phyloP scores from a whole-genome alignment of 1,284 basidiomycete species.

The Leccinum pachyderme region DNA sequence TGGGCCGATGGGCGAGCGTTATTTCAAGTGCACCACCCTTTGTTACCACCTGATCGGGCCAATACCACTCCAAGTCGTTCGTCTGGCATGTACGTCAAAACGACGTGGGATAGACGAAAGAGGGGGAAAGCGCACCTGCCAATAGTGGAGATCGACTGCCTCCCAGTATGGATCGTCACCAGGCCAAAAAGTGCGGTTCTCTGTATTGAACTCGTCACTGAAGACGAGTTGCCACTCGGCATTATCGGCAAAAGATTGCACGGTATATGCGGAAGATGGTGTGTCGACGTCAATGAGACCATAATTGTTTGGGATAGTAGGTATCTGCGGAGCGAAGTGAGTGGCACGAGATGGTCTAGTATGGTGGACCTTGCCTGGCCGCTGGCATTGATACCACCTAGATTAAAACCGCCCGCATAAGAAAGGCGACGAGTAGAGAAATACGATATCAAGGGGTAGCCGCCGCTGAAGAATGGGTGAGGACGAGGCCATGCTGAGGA shows the following conservation, averaged over 20 bases:
- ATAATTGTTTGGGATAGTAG: slow-evolving; percentile 46
- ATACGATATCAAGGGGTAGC: slow-evolving; percentile 77
- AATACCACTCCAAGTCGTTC: slow-evolving; percentile 69
- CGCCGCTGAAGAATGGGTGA: slow-evolving; percentile 49
- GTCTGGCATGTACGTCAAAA: slow-evolving; percentile 20
- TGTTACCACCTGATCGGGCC: slow-evolving; percentile 81
- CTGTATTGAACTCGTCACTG: slow-evolving; percentile 87
- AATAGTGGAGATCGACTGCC: slow-evolving; percentile 42
- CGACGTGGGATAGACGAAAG: neutral
- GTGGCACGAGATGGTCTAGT: neutral
- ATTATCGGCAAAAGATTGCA: slow-evolving; percentile 45
- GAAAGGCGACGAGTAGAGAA: slow-evolving; percentile 52
- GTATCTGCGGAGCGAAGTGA: slow-evolving; percentile 21
- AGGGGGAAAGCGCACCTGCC: slow-evolving; percentile 27
- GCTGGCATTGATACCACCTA: slow-evolving; percentile 78
- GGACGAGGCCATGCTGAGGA: neutral
- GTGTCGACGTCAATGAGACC: slow-evolving; percentile 63
- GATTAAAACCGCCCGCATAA: slow-evolving; percentile 66
- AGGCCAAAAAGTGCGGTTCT: slow-evolving; percentile 79
- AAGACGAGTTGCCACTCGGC: slow-evolving; percentile 68
- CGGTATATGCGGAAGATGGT: slow-evolving; percentile 44
- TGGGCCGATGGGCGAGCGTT: slow-evolving; percentile 63
- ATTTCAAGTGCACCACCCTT: slow-evolving; percentile 77
- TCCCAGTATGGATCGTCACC: slow-evolving; percentile 67
- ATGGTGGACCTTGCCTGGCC: slow-evolving; percentile 56